Conservation (phyloP, 345 rosid genomes). For the Citrus trifoliata region DNA sequence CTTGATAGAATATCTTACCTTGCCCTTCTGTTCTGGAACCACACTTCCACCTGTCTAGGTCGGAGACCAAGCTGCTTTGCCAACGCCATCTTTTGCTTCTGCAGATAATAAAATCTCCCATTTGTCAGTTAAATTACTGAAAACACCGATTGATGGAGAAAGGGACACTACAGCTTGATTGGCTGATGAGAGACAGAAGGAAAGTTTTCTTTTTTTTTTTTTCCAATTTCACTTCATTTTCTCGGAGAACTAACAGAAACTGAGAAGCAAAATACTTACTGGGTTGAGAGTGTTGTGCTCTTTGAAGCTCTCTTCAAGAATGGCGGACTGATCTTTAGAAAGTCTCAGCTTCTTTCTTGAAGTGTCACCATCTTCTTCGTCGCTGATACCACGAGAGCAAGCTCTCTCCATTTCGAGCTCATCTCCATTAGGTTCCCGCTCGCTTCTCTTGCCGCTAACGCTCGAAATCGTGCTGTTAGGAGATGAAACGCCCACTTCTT, state of each 20-base stretch:
- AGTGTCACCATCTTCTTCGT: constrained; percentile 88
- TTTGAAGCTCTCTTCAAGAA: constrained; percentile 91
- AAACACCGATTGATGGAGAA: constrained; percentile 5
- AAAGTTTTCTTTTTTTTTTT: not conserved
- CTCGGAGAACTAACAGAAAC: constrained; percentile 4
- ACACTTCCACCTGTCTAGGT: constrained; percentile 93
- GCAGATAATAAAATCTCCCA: constrained; percentile 7
- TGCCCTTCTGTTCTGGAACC: constrained; percentile 99
- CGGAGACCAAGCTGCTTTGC: constrained; percentile 84
- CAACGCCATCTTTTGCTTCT: constrained; percentile 89
- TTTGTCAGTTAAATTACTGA: constrained; percentile 5
- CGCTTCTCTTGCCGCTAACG: constrained; percentile 86
- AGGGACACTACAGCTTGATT: not conserved
- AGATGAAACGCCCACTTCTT: constrained; percentile 83
- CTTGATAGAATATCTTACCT: constrained; percentile 41
- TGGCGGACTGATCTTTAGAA: constrained; percentile 89
- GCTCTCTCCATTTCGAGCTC: constrained; percentile 64
- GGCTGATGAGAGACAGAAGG: constrained; percentile 12
- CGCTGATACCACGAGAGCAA: constrained; percentile 74
- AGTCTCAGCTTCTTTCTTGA: constrained; percentile 93
- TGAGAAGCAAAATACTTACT: constrained; percentile 35
- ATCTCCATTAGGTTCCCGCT: constrained; percentile 68
- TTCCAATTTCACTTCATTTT: not conserved
- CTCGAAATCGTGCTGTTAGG: constrained; percentile 96
- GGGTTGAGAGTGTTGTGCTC: constrained; percentile 97